phyloP scores from a whole-genome alignment of 768 basidiomycete genomes.

The Rhodotorula babjevae region DNA sequence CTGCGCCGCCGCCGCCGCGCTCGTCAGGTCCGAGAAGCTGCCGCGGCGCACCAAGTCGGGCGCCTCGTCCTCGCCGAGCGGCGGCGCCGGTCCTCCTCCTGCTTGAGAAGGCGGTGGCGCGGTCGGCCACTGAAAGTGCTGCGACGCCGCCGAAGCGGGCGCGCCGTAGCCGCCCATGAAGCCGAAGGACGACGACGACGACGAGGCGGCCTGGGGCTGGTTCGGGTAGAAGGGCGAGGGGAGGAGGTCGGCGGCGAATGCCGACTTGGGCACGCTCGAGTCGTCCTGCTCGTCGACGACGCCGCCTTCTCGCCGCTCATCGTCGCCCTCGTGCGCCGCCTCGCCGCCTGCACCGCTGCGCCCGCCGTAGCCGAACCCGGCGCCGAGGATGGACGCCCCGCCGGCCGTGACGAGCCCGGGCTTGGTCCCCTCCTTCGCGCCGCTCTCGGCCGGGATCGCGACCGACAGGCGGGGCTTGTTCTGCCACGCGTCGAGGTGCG shows the following conservation, averaged over 20 bases:
- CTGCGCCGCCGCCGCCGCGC: background rate
- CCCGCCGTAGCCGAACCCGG: background rate
- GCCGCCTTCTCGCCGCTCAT: background rate
- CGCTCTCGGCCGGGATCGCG: slow-evolving; percentile 13
- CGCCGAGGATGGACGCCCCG: slow-evolving; percentile 12
- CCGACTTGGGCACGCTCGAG: background rate
- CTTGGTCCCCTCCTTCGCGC: slow-evolving; percentile 4
- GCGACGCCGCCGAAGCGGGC: slow-evolving; percentile 1
- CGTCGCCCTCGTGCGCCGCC: background rate
- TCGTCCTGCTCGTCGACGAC: background rate
- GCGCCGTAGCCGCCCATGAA: background rate
- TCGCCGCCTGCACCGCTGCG: background rate
- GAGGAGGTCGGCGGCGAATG: slow-evolving; percentile 32
- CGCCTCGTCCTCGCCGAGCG: slow-evolving; percentile 9
- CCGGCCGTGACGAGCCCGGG: slow-evolving; percentile 12
- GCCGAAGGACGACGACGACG: background rate
- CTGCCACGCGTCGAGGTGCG: background rate
- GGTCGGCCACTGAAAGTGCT: background rate
- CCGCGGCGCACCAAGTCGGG: slow-evolving; percentile 4
- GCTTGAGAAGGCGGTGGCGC: background rate
- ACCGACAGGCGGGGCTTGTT: slow-evolving; percentile 27
- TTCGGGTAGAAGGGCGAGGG: slow-evolving; percentile 32
- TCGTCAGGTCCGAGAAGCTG: background rate
- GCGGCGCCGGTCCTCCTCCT: slow-evolving; percentile 8
- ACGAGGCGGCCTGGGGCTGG: too few relatives aligned